Conservation (phyloP, 1,139 yeast species). For the Kazachstania sp. region DNA sequence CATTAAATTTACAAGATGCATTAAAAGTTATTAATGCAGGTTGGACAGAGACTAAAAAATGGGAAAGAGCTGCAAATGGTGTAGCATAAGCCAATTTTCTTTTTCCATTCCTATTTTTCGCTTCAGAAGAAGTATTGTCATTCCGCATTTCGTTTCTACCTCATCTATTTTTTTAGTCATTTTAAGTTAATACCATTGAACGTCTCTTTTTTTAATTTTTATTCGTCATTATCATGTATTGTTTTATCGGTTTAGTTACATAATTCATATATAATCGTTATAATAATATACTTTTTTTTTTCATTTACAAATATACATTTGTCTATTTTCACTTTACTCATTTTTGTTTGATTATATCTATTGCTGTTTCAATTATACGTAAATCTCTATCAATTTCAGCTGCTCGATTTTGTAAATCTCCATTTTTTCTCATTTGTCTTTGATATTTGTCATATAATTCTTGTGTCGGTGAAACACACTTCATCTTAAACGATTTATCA, state of each 20-base stretch:
- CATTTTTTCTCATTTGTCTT: conserved; percentile 11
- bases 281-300: background rate
- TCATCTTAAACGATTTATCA: conserved; percentile 21
- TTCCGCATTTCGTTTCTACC: background rate
- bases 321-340: background rate
- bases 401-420: conserved; percentile 25
- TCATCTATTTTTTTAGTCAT: too few relatives aligned
- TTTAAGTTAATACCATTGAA: background rate
- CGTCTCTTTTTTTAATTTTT: background rate
- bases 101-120: background rate
- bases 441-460: conserved; percentile 18
- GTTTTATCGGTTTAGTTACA: background rate
- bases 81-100: conserved; percentile 9
- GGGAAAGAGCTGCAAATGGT: conserved; percentile 42
- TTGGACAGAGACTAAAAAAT: conserved; percentile 57
- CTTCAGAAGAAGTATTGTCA: background rate
- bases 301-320: background rate
- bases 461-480: conserved; percentile 18
- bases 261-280: background rate
- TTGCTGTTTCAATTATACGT: conserved; percentile 32
- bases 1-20: conserved; percentile 54
- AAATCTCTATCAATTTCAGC: conserved; percentile 29
- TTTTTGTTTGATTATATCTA: conserved; percentile 22
- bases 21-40: conserved; percentile 56
- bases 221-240: background rate